Conservation (phyloP, 345 rosid genomes). For the Zanthoxylum bungeanum region DNA sequence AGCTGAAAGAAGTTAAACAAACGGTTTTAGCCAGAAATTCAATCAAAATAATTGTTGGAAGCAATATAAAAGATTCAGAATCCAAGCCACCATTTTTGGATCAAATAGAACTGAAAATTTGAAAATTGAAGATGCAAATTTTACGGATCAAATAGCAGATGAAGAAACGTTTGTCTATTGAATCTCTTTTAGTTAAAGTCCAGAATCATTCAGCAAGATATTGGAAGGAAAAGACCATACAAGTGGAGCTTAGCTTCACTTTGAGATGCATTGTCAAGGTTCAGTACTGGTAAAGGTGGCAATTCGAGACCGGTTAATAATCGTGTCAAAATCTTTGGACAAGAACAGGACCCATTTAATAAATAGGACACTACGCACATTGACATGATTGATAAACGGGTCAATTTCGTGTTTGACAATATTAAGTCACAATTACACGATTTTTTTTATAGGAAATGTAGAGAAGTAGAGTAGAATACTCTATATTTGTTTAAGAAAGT, state of each 20-base stretch:
- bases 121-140: background rate
- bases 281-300: no score
- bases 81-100: background rate
- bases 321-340: no score
- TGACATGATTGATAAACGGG: no score
- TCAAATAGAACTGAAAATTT: background rate
- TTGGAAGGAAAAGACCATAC: background rate
- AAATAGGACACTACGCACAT: no score
- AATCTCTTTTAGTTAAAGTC: background rate
- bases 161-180: background rate
- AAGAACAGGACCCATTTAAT: no score
- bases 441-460: no score
- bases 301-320: no score
- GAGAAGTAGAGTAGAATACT: no score
- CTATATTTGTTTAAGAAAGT: no score
- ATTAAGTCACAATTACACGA: no score
- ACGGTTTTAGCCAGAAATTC: conserved; percentile 1
- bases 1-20: conserved; percentile 46
- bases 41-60: background rate
- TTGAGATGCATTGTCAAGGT: background rate
- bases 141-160: background rate
- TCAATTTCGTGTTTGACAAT: no score
- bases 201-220: background rate
- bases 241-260: background rate
- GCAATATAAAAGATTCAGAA: background rate